A percentile compares a stretch with the other conserved stretches of the same genome.
Conservation (phyloP, 2,329 filamentous ascomycete species). For the Ascochyta pisi region DNA sequence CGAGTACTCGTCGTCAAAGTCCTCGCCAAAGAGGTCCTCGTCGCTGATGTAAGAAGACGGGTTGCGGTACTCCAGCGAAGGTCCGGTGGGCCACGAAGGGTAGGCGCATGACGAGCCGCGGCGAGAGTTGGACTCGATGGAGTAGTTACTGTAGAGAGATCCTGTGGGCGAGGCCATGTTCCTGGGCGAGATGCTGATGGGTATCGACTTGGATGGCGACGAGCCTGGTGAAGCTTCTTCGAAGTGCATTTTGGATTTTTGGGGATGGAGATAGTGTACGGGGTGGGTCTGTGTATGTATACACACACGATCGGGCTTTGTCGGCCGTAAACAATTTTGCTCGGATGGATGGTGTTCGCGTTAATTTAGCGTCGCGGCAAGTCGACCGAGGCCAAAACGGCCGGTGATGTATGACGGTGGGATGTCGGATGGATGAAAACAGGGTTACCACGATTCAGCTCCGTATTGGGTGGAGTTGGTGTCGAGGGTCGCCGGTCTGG, state of each 20-base stretch:
- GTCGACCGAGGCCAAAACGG: constrained; percentile 39
- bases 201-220: constrained; percentile 49
- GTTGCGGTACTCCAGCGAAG: constrained; percentile 46
- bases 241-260: constrained; percentile 42
- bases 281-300: constrained; percentile 38
- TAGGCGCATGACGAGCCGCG: constrained; percentile 49
- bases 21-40: constrained; percentile 51
- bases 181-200: constrained; percentile 45
- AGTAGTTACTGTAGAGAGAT: constrained; percentile 48
- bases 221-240: constrained; percentile 46
- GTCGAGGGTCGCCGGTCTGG: constrained; percentile 14
- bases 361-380: constrained; percentile 32
- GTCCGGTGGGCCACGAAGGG: constrained; percentile 50
- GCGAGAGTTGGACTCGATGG: constrained; percentile 35
- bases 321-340: constrained; percentile 27
- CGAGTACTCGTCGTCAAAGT: constrained; percentile 43
- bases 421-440: constrained; percentile 24
- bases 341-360: constrained; percentile 22
- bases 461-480: constrained; percentile 23
- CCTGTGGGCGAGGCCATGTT: constrained; percentile 47
- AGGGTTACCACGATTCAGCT: constrained; percentile 25
- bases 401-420: constrained; percentile 38
- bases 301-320: constrained; percentile 34
- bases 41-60: constrained; percentile 53
- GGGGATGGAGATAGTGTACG: constrained; percentile 18